These are phyloP conservation scores for Mycena filopes DNA, from an alignment of 768 basidiomycete species.

Conservation along the genomic window DNA sequence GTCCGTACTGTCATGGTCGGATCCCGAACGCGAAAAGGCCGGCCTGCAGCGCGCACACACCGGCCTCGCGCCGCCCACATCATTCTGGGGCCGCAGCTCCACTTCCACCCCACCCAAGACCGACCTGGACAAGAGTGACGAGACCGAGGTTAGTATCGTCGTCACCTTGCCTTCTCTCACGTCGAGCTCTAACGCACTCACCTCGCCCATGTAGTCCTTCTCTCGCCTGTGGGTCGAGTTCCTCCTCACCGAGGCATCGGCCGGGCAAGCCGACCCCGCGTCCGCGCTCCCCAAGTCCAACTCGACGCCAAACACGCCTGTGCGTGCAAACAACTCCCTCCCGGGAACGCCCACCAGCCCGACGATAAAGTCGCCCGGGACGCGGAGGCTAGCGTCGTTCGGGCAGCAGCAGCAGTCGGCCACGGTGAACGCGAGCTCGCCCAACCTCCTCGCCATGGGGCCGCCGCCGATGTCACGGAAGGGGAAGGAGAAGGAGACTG, in stretches of 20 bases:
- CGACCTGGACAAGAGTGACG: conserved; percentile 83
- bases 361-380: conserved; percentile 37
- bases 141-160: conserved; percentile 71
- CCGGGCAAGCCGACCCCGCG: conserved; percentile 48
- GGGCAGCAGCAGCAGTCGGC: conserved; percentile 37
- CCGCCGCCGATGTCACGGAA: conserved; percentile 52
- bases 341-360: conserved; percentile 49
- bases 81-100: conserved; percentile 57
- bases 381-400: conserved; percentile 52
- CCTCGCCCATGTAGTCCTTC: conserved; percentile 76
- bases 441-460: conserved; percentile 44
- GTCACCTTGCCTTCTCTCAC: too few relatives aligned
- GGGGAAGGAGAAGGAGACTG: conserved; percentile 57
- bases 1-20: conserved; percentile 91
- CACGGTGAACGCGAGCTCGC: conserved; percentile 52
- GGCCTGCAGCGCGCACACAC: conserved; percentile 73
- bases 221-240: conserved; percentile 99
- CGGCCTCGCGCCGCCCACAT: conserved; percentile 38
- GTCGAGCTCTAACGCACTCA: too few relatives aligned
- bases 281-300: conserved; percentile 38
- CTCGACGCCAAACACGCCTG: conserved; percentile 30
- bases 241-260: conserved; percentile 88
- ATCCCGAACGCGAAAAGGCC: conserved; percentile 90
- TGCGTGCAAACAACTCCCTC: conserved; percentile 47
- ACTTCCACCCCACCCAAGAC: conserved; percentile 53